Evolutionary conservation across 1,139 yeast genomes (phyloP).

Genomic region (Oligophagozyma castellii): DNA sequence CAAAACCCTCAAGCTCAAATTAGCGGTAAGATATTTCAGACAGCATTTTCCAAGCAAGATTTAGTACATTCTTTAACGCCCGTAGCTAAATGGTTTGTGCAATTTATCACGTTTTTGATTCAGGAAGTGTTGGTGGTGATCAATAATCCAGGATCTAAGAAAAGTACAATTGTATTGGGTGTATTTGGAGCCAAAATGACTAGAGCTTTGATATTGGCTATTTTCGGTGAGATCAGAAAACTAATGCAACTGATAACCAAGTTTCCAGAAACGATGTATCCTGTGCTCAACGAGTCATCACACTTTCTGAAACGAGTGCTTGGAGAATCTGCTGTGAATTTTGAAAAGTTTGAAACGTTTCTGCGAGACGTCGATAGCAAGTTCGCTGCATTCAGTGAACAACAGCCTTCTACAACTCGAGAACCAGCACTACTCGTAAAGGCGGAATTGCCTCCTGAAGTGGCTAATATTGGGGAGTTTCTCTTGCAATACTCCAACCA

Average conservation of each 20-base stretch:
- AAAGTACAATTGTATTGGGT: slow-evolving; percentile 19
- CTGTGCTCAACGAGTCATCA: slow-evolving; percentile 24
- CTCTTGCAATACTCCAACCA: slow-evolving; percentile 17
- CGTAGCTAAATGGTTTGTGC: slow-evolving; percentile 24
- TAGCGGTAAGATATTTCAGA: slow-evolving; percentile 20
- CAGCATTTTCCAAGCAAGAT: slow-evolving; percentile 25
- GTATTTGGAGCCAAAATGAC: slow-evolving; percentile 24
- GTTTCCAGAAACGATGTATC: slow-evolving; percentile 23
- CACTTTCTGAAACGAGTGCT: slow-evolving; percentile 19
- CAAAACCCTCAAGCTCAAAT: slow-evolving; percentile 9
- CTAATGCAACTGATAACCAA: slow-evolving; percentile 20
- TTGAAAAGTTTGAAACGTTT: slow-evolving; percentile 24
- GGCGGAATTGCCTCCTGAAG: slow-evolving; percentile 18
- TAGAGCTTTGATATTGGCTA: slow-evolving; percentile 20
- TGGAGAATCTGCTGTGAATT: slow-evolving; percentile 22
- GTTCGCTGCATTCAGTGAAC: slow-evolving; percentile 18
- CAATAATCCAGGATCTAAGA: slow-evolving; percentile 13
- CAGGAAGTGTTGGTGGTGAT: slow-evolving; percentile 21
- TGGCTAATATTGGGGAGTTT: slow-evolving; percentile 16
- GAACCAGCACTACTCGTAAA: slow-evolving; percentile 22
- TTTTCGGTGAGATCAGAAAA: slow-evolving; percentile 21
- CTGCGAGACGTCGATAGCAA: slow-evolving; percentile 21
- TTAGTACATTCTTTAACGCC: slow-evolving; percentile 23
- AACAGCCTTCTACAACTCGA: slow-evolving; percentile 12
- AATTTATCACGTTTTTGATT: slow-evolving; percentile 20